phyloP scores from a whole-genome alignment of 2,329 filamentous ascomycete species.

The Nothophoma quercina region DNA sequence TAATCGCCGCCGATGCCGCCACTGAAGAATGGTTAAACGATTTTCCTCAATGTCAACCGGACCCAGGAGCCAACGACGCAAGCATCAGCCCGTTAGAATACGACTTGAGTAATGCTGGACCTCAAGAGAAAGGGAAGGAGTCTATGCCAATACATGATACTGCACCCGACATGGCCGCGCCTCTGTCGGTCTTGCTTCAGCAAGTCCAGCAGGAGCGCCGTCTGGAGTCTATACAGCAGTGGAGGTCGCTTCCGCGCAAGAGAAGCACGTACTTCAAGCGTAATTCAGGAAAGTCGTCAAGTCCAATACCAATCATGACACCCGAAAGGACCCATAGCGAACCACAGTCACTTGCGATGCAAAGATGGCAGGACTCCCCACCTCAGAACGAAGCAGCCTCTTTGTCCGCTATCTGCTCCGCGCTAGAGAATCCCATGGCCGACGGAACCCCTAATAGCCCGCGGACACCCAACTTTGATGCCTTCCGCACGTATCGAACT shows the following conservation, averaged over 20 bases:
- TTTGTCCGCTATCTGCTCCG: conserved; percentile 67
- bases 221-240: conserved; percentile 6
- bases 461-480: conserved; percentile 30
- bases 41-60: conserved; percentile 3
- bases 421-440: conserved; percentile 51
- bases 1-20: conserved; percentile 6
- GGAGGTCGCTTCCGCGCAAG: conserved; percentile 10
- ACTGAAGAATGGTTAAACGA: conserved; percentile 9
- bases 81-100: conserved; percentile 4
- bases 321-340: conserved; percentile 5
- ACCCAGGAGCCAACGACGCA: background rate
- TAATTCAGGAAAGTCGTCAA: conserved; percentile 4
- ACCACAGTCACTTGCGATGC: conserved; percentile 54
- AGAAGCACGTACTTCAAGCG: conserved; percentile 18
- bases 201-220: conserved; percentile 17
- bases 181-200: conserved; percentile 10
- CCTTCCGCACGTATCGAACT: conserved; percentile 44
- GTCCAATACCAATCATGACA: conserved; percentile 14
- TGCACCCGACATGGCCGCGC: conserved; percentile 12
- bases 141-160: background rate
- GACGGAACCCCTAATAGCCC: conserved; percentile 23
- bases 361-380: conserved; percentile 71
- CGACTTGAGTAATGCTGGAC: background rate
- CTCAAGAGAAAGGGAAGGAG: background rate
- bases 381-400: conserved; percentile 71